Percentiles rank a stretch among this genome's conserved stretches.
Conservation (phyloP, 2,329 filamentous ascomycete species). For the Tolypocladium ovalisporum region DNA sequence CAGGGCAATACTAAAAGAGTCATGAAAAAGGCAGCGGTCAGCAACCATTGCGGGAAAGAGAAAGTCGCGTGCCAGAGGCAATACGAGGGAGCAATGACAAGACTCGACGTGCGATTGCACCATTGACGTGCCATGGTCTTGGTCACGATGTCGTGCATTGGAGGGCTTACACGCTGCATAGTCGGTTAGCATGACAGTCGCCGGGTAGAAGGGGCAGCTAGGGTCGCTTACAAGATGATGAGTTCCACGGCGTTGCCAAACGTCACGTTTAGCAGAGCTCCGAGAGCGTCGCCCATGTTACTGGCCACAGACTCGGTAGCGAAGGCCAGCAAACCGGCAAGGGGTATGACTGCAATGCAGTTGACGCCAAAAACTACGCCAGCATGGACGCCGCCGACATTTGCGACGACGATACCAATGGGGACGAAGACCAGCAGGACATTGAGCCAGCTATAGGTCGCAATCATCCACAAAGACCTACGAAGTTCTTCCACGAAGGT, state of each 20-base stretch:
- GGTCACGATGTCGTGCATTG: background rate
- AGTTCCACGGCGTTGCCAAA: constrained; percentile 73
- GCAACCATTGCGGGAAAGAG: background rate
- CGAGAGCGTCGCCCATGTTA: constrained; percentile 61
- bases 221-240: constrained; percentile 54
- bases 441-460: constrained; percentile 71
- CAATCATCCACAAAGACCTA: constrained; percentile 39
- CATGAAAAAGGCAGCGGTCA: background rate
- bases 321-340: constrained; percentile 60
- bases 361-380: constrained; percentile 64
- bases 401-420: constrained; percentile 57
- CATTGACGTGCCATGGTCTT: background rate
- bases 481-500: constrained; percentile 38
- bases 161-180: constrained; percentile 41
- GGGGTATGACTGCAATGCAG: constrained; percentile 62
- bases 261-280: constrained; percentile 64
- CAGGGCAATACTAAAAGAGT: constrained; percentile 54
- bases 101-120: background rate
- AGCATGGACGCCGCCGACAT: constrained; percentile 39
- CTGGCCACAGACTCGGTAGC: constrained; percentile 67
- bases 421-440: constrained; percentile 68
- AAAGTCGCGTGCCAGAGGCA: background rate
- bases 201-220: background rate
- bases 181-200: background rate
- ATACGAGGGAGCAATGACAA: background rate